Evolutionary conservation across 2,329 filamentous ascomycete genomes (phyloP).

Genomic region (Trichophyton simii): DNA sequence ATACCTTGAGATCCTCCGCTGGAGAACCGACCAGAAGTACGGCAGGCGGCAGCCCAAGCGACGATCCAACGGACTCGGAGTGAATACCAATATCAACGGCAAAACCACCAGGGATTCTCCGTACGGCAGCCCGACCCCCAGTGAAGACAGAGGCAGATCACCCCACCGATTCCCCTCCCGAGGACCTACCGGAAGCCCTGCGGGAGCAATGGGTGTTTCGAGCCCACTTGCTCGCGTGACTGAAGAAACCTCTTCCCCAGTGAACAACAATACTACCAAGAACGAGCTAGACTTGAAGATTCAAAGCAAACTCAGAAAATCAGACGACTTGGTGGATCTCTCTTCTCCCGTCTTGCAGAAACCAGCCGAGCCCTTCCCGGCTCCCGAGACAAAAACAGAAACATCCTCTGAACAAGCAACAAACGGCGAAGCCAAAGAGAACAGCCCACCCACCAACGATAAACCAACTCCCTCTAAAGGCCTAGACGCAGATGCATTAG

Average conservation of each 20-base stretch:
- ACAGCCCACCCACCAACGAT: no score
- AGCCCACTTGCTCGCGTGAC: conserved; percentile 37
- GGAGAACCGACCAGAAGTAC: conserved; percentile 92
- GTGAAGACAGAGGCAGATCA: conserved; percentile 37
- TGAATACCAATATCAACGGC: conserved; percentile 40
- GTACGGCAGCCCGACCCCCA: conserved; percentile 34
- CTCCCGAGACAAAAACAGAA: not conserved
- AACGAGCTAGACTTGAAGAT: conserved; percentile 22
- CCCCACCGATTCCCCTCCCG: conserved; percentile 36
- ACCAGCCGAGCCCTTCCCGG: not conserved
- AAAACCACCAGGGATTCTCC: conserved; percentile 42
- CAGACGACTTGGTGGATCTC: conserved; percentile 31
- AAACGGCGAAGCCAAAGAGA: not conserved
- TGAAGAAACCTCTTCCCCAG: conserved; percentile 30
- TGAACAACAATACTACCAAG: conserved; percentile 22
- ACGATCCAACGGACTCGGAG: conserved; percentile 38
- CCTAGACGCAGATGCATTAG: conserved; percentile 29
- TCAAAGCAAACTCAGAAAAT: conserved; percentile 15
- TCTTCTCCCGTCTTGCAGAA: conserved; percentile 20
- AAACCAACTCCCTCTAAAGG: conserved; percentile 17
- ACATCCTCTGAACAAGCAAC: not conserved
- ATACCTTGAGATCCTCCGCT: conserved; percentile 89
- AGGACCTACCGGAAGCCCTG: conserved; percentile 32
- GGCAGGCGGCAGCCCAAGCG: conserved; percentile 48
- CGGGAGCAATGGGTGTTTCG: conserved; percentile 31